phyloP scores from a whole-genome alignment of 768 basidiomycete species.

The Leucocoprinus sp. region DNA sequence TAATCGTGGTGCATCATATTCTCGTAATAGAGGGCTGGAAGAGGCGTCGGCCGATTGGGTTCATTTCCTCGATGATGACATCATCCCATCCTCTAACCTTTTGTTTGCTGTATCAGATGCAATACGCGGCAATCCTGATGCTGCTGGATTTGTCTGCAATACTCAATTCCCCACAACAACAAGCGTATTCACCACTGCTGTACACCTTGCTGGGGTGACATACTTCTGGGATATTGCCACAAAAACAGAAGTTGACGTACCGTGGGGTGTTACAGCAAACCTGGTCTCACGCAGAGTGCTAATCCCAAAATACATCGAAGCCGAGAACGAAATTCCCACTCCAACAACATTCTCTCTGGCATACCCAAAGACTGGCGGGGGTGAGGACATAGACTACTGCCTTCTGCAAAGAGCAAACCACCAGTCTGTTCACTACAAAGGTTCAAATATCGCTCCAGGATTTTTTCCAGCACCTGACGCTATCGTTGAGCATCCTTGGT shows the following conservation, averaged over 20 bases:
- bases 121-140: conserved; percentile 37
- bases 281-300: conserved; percentile 31
- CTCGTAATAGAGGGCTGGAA: conserved; percentile 45
- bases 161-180: conserved; percentile 39
- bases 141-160: conserved; percentile 49
- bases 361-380: conserved; percentile 59
- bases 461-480: conserved; percentile 43
- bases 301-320: not conserved
- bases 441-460: conserved; percentile 27
- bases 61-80: conserved; percentile 55
- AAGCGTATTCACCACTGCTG: conserved; percentile 42
- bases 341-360: conserved; percentile 26
- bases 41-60: conserved; percentile 53
- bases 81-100: conserved; percentile 33
- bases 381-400: conserved; percentile 57
- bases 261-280: conserved; percentile 60
- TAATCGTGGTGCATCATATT: conserved; percentile 45
- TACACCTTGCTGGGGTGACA: conserved; percentile 48
- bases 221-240: conserved; percentile 56
- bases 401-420: conserved; percentile 12
- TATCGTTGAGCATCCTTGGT: conserved; percentile 50
- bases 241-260: conserved; percentile 39
- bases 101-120: conserved; percentile 36
- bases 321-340: not conserved
- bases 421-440: conserved; percentile 27